These are phyloP conservation scores for Ophiostoma ulmi DNA, from an alignment of 2,329 filamentous ascomycete genomes.

Conservation along the genomic window DNA sequence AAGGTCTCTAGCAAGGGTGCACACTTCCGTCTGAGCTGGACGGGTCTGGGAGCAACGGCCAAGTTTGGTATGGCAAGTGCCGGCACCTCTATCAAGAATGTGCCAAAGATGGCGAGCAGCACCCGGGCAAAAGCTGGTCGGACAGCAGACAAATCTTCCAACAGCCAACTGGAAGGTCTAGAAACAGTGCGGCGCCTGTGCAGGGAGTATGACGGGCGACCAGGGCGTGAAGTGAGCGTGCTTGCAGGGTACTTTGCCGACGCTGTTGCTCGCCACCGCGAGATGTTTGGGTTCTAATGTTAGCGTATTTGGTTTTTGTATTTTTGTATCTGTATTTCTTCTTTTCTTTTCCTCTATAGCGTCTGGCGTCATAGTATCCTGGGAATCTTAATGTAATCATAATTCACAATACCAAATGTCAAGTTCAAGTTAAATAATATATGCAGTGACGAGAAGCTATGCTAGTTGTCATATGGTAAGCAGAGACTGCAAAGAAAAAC, in stretches of 20 bases:
- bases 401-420: background rate
- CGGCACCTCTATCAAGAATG: background rate
- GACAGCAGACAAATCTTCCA: background rate
- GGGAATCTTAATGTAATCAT: background rate
- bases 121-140: background rate
- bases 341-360: background rate
- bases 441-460: background rate
- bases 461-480: background rate
- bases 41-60: conserved; percentile 36
- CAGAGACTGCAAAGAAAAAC: background rate
- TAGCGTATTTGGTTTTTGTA: background rate
- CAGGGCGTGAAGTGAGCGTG: conserved; percentile 35
- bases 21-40: conserved; percentile 39
- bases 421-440: background rate
- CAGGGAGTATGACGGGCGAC: conserved; percentile 34
- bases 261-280: conserved; percentile 22
- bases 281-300: conserved; percentile 20
- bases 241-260: conserved; percentile 31
- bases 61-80: conserved; percentile 26
- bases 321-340: background rate
- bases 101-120: background rate
- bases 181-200: conserved; percentile 31
- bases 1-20: conserved; percentile 26
- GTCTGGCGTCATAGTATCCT: background rate
- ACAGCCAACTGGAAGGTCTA: background rate